A percentile compares a stretch with the other conserved stretches of the same genome.
Conservation (phyloP, 2,329 filamentous ascomycete species). For the Fusarium albidum region DNA sequence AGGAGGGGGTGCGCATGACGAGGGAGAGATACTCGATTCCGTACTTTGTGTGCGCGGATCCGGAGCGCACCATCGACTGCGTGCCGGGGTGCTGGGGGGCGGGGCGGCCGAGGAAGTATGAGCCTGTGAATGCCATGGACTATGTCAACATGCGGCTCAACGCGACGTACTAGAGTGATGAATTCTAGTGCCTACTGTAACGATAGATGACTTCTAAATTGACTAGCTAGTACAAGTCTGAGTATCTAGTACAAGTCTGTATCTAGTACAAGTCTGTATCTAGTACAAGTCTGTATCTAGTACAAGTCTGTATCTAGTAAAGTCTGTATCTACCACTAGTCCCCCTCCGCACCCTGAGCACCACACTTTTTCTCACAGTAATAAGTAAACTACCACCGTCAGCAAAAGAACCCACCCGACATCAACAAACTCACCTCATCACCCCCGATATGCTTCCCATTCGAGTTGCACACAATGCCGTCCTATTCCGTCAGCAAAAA, state of each 20-base stretch:
- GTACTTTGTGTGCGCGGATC: constrained; percentile 63
- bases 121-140: constrained; percentile 46
- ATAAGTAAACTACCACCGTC: not conserved
- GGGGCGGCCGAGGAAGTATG: constrained; percentile 57
- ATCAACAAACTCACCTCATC: too few species aligned
- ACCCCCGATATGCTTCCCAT: too few species aligned
- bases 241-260: too few species aligned
- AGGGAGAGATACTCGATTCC: constrained; percentile 65
- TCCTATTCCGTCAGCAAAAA: too few species aligned
- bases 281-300: too few species aligned
- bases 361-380: constrained; percentile 5
- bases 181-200: too few species aligned
- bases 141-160: constrained; percentile 41
- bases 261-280: too few species aligned
- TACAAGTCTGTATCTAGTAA: too few species aligned
- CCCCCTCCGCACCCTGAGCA: constrained; percentile 1
- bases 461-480: too few species aligned
- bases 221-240: too few species aligned
- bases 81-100: constrained; percentile 55
- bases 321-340: too few species aligned
- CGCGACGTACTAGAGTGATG: constrained; percentile 34
- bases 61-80: constrained; percentile 58
- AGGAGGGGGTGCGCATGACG: constrained; percentile 51
- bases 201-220: too few species aligned
- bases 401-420: not conserved